Conservation (phyloP, 83 land plant species). For the Larix sibirica region DNA sequence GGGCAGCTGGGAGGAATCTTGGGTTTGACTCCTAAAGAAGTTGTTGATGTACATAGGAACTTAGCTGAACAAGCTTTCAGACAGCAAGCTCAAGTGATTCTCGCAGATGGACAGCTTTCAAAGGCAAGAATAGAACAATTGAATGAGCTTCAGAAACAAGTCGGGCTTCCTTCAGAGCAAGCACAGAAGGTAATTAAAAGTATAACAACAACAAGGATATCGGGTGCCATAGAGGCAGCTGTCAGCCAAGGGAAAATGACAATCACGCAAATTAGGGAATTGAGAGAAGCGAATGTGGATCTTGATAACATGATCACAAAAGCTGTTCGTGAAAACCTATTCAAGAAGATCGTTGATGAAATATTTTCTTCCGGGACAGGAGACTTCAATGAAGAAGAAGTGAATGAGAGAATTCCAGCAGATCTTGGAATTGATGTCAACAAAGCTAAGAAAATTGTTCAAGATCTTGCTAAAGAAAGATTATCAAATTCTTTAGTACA, state of each 20-base stretch:
- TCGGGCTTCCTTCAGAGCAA: constrained; percentile 78
- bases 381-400: constrained; percentile 82
- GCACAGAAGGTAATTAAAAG: constrained; percentile 84
- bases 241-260: constrained; percentile 68
- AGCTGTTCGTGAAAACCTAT: constrained; percentile 69
- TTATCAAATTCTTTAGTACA: constrained; percentile 72
- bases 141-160: constrained; percentile 75
- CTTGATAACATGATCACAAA: constrained; percentile 78
- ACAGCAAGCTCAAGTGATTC: constrained; percentile 84
- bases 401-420: constrained; percentile 71
- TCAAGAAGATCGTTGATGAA: constrained; percentile 79
- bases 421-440: constrained; percentile 70
- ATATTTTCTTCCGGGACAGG: constrained; percentile 90
- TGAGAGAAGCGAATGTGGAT: constrained; percentile 77
- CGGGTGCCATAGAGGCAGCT: constrained; percentile 90
- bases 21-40: constrained; percentile 74
- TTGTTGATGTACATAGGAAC: constrained; percentile 67
- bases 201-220: constrained; percentile 84
- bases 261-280: constrained; percentile 78
- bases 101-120: constrained; percentile 94
- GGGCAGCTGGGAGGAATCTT: constrained; percentile 84
- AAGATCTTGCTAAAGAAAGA: constrained; percentile 70
- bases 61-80: constrained; percentile 93
- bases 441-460: constrained; percentile 68
- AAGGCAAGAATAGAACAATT: constrained; percentile 84